Evolutionary conservation across 2,329 filamentous ascomycete species (phyloP).

Genomic region (Sporothrix brunneoviolacea): DNA sequence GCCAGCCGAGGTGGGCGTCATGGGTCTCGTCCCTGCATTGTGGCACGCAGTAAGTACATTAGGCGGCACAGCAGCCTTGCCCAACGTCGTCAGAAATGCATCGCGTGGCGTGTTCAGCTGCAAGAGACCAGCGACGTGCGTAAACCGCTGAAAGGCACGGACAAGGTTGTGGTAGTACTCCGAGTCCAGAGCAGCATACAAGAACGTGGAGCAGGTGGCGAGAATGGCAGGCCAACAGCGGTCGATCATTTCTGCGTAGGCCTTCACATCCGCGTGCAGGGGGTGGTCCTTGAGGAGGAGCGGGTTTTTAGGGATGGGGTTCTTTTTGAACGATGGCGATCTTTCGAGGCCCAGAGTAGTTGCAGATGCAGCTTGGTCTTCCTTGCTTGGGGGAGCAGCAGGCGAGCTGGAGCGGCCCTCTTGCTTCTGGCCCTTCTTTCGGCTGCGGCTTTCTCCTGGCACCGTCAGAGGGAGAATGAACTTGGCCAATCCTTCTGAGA

Average conservation of each 20-base stretch:
- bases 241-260: slow-evolving; percentile 76
- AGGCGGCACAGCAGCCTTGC: slow-evolving; percentile 85
- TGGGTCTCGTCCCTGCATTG: slow-evolving; percentile 40
- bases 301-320: slow-evolving; percentile 78
- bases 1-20: slow-evolving; percentile 35
- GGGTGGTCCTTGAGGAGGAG: slow-evolving; percentile 67
- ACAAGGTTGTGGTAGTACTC: slow-evolving; percentile 92
- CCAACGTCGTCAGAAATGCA: slow-evolving; percentile 88
- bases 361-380: not conserved
- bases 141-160: slow-evolving; percentile 87
- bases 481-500: slow-evolving; percentile 88
- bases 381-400: slow-evolving; percentile 25
- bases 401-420: slow-evolving; percentile 40
- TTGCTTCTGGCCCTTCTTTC: slow-evolving; percentile 42
- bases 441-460: slow-evolving; percentile 56
- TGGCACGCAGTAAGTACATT: slow-evolving; percentile 61
- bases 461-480: slow-evolving; percentile 90
- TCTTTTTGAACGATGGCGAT: slow-evolving; percentile 63
- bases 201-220: slow-evolving; percentile 89
- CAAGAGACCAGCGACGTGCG: slow-evolving; percentile 86
- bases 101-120: slow-evolving; percentile 81
- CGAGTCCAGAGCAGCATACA: slow-evolving; percentile 84
- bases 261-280: slow-evolving; percentile 62
- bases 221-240: slow-evolving; percentile 94
- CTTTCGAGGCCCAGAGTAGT: slow-evolving; percentile 41